These are phyloP conservation scores for Ogataea glucozyma DNA, from an alignment of 805 yeast species.

Conservation along the genomic window DNA sequence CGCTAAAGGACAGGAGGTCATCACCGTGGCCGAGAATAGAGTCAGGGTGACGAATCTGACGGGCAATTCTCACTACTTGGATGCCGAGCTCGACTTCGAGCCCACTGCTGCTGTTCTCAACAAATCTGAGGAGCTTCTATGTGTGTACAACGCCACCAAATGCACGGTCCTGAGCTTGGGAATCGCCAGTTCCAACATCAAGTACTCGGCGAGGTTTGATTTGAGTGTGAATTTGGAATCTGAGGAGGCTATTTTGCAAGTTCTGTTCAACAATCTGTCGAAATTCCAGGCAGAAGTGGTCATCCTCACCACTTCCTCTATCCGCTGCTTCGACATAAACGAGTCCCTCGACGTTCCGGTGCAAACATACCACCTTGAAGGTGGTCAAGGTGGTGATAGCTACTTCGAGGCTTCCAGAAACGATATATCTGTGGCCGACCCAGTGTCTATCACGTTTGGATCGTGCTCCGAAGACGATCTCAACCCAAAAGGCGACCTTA, in stretches of 20 bases:
- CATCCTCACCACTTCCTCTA: constrained; percentile 38
- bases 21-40: constrained; percentile 24
- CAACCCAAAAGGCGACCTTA: constrained; percentile 44
- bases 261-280: constrained; percentile 48
- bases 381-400: constrained; percentile 26
- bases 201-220: constrained; percentile 11
- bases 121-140: constrained; percentile 29
- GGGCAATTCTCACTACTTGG: constrained; percentile 13
- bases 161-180: constrained; percentile 25
- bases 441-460: constrained; percentile 49
- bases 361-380: constrained; percentile 23
- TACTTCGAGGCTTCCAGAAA: constrained; percentile 15
- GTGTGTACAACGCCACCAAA: constrained; percentile 24
- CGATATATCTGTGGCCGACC: constrained; percentile 28
- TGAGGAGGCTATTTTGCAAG: constrained; percentile 36
- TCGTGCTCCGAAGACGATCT: constrained; percentile 27
- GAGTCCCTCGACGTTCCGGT: constrained; percentile 22
- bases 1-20: constrained; percentile 29
- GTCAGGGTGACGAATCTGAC: constrained; percentile 23
- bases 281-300: constrained; percentile 45
- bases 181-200: constrained; percentile 21
- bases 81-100: constrained; percentile 23
- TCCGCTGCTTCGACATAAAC: constrained; percentile 40
- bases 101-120: constrained; percentile 29
- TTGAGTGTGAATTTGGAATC: constrained; percentile 14